Conservation (phyloP, 176 grass and related monocot genomes). For the Pharus latifolius region DNA sequence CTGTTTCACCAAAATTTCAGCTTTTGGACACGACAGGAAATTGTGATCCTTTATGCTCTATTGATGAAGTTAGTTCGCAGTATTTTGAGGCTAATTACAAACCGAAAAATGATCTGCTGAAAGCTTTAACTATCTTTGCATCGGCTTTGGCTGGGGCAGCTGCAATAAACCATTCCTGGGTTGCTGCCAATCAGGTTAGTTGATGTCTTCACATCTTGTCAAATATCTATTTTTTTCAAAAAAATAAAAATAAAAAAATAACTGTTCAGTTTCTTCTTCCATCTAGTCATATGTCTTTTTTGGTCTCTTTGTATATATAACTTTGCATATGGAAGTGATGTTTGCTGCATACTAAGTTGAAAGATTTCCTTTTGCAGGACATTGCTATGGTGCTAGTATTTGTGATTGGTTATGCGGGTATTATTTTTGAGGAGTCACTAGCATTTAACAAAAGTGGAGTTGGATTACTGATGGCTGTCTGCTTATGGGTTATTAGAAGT, state of each 20-base stretch:
- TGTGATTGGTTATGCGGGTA: constrained; percentile 82
- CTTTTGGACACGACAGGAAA: constrained; percentile 44
- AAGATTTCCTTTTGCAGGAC: constrained; percentile 54
- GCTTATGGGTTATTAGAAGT: constrained; percentile 92
- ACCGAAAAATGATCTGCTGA: constrained; percentile 75
- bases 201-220: neutral
- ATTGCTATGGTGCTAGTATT: constrained; percentile 92
- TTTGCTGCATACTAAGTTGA: neutral
- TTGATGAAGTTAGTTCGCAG: constrained; percentile 81
- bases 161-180: constrained; percentile 95
- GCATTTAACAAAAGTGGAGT: constrained; percentile 98
- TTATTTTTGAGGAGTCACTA: constrained; percentile 94
- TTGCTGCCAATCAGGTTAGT: constrained; percentile 79
- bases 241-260: neutral
- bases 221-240: neutral
- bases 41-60: constrained; percentile 90
- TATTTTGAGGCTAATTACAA: constrained; percentile 76
- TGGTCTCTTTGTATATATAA: neutral
- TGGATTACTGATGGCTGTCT: constrained; percentile 87
- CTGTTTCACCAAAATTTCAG: constrained; percentile 25
- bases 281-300: neutral
- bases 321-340: neutral
- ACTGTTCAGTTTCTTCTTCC: neutral
- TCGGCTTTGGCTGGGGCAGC: constrained; percentile 62
- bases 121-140: constrained; percentile 71